A percentile compares a stretch with the other conserved stretches of the same genome.
phyloP scores from a whole-genome alignment of 371 early-diverging fungal species.

The Mortierella sp. region DNA sequence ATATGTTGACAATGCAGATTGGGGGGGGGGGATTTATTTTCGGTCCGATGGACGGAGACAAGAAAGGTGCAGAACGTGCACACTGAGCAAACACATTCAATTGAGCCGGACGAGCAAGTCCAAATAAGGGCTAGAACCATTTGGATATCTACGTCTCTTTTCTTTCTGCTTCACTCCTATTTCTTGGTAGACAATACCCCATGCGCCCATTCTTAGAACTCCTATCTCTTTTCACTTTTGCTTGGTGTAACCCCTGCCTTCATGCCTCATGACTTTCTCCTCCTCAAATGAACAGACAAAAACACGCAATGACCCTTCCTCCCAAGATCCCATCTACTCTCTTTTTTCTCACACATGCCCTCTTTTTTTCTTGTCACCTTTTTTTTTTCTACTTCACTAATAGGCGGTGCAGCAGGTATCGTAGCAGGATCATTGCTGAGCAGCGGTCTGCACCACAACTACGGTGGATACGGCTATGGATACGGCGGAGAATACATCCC shows the following conservation, averaged over 20 bases:
- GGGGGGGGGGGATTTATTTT: background rate
- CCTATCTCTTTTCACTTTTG: background rate
- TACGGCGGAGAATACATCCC: background rate
- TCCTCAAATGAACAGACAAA: background rate
- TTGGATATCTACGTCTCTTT: background rate
- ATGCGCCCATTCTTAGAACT: background rate
- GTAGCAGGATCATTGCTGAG: conserved; percentile 24
- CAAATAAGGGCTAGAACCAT: background rate
- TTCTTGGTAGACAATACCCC: background rate
- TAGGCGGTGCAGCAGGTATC: conserved; percentile 42
- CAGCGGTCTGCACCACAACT: conserved; percentile 9
- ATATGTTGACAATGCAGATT: background rate
- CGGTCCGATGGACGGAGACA: background rate
- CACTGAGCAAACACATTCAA: background rate
- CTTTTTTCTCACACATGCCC: background rate
- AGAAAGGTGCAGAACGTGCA: background rate
- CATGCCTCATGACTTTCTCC: background rate
- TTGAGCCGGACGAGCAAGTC: background rate
- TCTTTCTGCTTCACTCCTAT: background rate
- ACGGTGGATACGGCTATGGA: background rate
- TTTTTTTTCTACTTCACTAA: background rate
- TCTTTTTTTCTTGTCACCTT: background rate
- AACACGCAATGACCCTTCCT: background rate
- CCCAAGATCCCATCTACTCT: background rate
- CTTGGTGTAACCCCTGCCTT: background rate